A percentile compares a stretch with the other conserved stretches of the same genome.
These are phyloP conservation scores for Coprinellus micaceus DNA, from an alignment of 768 basidiomycete species.

Conservation along the genomic window DNA sequence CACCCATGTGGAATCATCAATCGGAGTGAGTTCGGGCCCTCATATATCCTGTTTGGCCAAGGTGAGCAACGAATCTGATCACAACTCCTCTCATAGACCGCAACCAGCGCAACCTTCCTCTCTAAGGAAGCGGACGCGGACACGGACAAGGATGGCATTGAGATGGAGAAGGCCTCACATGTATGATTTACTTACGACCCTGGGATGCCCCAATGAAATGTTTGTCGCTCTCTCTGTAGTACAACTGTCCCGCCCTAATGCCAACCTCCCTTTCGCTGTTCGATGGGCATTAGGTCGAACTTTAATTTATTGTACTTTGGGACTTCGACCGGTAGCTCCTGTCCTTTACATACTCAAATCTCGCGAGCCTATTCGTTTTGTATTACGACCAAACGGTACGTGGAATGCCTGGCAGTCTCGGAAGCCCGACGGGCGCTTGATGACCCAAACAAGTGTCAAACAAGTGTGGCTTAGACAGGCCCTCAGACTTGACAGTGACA, in stretches of 20 bases:
- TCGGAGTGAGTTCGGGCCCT: not conserved
- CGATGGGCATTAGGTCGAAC: not conserved
- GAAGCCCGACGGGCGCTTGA: too few species aligned
- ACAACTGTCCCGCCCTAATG: not conserved
- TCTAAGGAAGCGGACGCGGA: not conserved
- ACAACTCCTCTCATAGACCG: not conserved
- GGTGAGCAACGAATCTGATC: not conserved
- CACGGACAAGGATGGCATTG: not conserved
- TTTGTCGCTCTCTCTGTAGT: not conserved
- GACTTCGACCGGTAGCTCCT: not conserved
- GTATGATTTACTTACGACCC: not conserved
- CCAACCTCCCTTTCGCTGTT: not conserved
- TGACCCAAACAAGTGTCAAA: too few species aligned
- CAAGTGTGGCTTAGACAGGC: too few species aligned
- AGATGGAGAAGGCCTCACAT: slow-evolving; percentile 1
- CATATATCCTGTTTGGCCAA: too few species aligned
- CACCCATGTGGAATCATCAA: not conserved
- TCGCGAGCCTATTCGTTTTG: too few species aligned
- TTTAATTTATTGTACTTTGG: not conserved
- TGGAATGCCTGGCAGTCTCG: too few species aligned
- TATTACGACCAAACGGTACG: too few species aligned
- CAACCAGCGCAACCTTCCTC: not conserved
- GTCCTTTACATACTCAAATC: not conserved
- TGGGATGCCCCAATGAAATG: not conserved
- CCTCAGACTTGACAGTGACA: too few species aligned